Conservation (phyloP, 2,329 filamentous ascomycete genomes). For the Diaporthe ilicicola region DNA sequence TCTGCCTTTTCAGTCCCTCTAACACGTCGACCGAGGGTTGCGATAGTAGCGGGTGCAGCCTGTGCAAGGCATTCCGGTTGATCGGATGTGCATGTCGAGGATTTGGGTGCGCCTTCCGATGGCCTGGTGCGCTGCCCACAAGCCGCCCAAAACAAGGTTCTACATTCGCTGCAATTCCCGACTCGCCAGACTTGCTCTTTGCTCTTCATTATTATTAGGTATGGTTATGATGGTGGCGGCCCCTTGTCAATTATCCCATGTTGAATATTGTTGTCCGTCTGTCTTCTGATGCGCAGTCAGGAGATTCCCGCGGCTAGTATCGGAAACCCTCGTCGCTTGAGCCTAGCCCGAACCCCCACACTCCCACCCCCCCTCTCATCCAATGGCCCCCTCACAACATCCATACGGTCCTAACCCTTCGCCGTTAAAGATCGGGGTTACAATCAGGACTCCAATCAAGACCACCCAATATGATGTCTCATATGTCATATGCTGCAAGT, state of each 20-base stretch:
- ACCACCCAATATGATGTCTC: background rate
- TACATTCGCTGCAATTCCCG: conserved; percentile 1
- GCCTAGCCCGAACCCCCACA: too few species aligned
- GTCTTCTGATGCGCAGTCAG: background rate
- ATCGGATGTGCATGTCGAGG: conserved; percentile 1
- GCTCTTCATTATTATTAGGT: too few species aligned
- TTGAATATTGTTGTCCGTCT: background rate
- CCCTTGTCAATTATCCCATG: background rate
- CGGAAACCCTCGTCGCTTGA: conserved; percentile 8
- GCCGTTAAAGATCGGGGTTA: background rate
- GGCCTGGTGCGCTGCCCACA: background rate
- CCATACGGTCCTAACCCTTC: conserved; percentile 1
- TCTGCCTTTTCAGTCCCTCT: background rate
- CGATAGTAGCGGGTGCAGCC: background rate
- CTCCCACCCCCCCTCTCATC: too few species aligned
- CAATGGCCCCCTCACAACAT: too few species aligned
- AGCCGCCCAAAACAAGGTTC: conserved; percentile 2
- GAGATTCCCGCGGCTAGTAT: background rate
- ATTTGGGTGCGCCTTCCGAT: conserved; percentile 16
- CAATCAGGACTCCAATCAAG: background rate
- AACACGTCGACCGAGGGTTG: background rate
- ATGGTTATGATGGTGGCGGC: too few species aligned
- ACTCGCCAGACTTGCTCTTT: background rate
- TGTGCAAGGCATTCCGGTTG: background rate
- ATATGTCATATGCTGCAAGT: background rate